These are phyloP conservation scores for Isoetes taiwanensis DNA, from an alignment of 75 land plant genomes.

Conservation along the genomic window DNA sequence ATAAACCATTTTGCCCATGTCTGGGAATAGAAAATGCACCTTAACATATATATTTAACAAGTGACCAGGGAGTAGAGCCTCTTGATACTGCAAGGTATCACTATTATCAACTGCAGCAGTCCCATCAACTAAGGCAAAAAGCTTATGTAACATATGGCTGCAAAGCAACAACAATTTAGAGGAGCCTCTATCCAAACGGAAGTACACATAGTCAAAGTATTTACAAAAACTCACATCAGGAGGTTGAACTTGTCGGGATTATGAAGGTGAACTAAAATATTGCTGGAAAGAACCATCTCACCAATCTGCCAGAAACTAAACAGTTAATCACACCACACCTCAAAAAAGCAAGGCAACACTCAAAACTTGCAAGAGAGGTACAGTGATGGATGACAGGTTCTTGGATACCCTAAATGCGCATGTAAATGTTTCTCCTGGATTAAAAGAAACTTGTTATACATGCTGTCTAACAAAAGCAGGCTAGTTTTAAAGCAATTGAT, in stretches of 20 bases:
- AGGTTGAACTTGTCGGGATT: conserved; percentile 79
- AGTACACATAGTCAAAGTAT: neutral
- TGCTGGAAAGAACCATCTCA: conserved; percentile 50
- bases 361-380: too few species aligned
- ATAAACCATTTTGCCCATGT: neutral
- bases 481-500: too few species aligned
- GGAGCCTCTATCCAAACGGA: neutral
- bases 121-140: conserved; percentile 82
- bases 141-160: conserved; percentile 78
- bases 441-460: too few species aligned
- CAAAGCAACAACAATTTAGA: neutral
- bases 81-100: conserved; percentile 90
- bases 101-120: conserved; percentile 76
- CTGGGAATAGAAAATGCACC: too few species aligned
- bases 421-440: conserved; percentile 39
- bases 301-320: conserved; percentile 47
- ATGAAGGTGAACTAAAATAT: conserved; percentile 69
- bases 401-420: too few species aligned
- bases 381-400: too few species aligned
- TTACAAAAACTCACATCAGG: conserved; percentile 46
- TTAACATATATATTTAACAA: conserved; percentile 61
- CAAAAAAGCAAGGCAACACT: neutral
- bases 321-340: neutral
- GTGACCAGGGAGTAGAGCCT: conserved; percentile 86
- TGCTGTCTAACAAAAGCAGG: too few species aligned